Evolutionary conservation across 2,329 filamentous ascomycete genomes (phyloP).

Genomic region (Monosporascus sp.): DNA sequence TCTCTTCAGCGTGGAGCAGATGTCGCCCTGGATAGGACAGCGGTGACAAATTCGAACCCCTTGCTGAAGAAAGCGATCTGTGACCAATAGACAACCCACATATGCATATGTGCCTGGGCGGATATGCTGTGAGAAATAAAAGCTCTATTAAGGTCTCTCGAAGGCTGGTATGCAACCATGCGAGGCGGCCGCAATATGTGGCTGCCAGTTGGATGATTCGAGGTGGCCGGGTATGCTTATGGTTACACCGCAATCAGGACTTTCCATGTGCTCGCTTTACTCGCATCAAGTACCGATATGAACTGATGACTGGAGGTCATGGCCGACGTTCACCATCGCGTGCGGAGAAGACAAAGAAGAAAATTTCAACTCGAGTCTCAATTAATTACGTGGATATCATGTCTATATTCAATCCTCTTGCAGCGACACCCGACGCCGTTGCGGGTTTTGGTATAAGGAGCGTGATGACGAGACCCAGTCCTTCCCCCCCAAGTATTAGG

Average conservation of each 20-base stretch:
- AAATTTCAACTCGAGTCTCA: neutral
- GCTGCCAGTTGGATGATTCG: too few species aligned
- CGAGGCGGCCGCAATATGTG: neutral
- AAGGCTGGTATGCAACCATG: neutral
- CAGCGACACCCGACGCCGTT: neutral
- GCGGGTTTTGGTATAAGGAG: neutral
- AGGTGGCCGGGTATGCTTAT: too few species aligned
- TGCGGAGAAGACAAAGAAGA: too few species aligned
- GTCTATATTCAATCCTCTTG: neutral
- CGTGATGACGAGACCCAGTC: neutral
- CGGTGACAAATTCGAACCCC: neutral
- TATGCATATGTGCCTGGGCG: neutral
- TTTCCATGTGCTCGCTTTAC: too few species aligned
- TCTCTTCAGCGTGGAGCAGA: neutral
- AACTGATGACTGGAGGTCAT: too few species aligned
- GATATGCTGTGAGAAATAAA: neutral
- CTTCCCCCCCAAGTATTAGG: neutral
- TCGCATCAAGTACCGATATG: too few species aligned
- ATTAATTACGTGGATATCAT: neutral
- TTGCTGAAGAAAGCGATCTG: neutral
- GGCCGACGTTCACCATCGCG: too few species aligned
- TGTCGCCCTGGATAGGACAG: neutral
- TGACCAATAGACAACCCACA: neutral
- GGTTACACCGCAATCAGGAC: too few species aligned
- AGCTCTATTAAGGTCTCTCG: neutral